Evolutionary conservation across 1,284 basidiomycete genomes (phyloP), one percentile per base, ranked within the genome.

Genomic region (Rugosomyces carneus): DNA sequence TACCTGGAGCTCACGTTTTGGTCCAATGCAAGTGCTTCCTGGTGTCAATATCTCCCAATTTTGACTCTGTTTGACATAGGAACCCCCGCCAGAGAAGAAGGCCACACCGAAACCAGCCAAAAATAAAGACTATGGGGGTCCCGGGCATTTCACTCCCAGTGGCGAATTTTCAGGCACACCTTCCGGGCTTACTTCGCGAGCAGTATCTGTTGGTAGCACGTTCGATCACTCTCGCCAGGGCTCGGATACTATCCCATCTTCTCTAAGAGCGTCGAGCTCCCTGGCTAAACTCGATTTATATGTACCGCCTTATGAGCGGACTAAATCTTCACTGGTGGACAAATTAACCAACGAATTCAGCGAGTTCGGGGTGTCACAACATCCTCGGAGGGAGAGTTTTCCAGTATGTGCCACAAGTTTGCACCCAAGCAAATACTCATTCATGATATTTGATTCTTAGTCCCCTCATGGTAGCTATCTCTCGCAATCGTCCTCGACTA

Each of bases 1-100:
- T 96, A 94, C 59, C 72, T 97, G 18, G 94, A 98, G 63, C 65
- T 96, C 60, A 98, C 93, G 0, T 97, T 94, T 68, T 98, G 88
- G 81, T 93, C 91, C 3, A 93, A 94, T 62, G 93, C 94, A 53
- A 57, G 88, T 80, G 7, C n/a, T 40, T 38, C 7, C 41, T 37
- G 7, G 29, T 41, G n/a, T 35, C 37, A 29, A 29, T 38, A n/a
- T 11, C 23, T 40, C 24, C 8, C 23, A 15, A n/a, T 45, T 11
- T 23, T 46, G 21, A 43, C 36, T 23, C 7, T 43, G 48, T 4
- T 8, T 24, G 45, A 49, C 44, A 44, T 54, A 89, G 86, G 85
- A 84, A 62, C 80, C 82, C 37, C 73, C 81, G 3, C 88, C 87
- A 16, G 78, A 78, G 57, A 88, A 84, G 65, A 86, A 81, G 56